These are phyloP conservation scores for Vigna unguiculata DNA, from an alignment of 306 rosid species.

Conservation along the genomic window DNA sequence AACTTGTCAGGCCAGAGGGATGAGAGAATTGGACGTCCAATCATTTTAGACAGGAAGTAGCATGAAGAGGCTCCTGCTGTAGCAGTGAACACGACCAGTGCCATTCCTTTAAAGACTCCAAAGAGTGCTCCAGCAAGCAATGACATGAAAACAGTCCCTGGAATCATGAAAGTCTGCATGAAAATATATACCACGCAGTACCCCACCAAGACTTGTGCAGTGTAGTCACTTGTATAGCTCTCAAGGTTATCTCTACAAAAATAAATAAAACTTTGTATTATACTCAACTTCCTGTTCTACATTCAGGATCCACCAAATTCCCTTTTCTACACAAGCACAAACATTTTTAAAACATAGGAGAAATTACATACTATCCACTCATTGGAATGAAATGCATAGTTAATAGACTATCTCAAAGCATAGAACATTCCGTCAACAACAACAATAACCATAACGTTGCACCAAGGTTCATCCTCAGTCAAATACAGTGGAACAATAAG, in stretches of 20 bases:
- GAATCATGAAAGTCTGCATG: conserved; percentile 99
- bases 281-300: conserved; percentile 28
- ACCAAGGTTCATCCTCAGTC: too few species aligned
- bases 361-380: not conserved
- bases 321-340: not conserved
- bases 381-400: conserved; percentile 21
- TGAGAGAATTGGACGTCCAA: conserved; percentile 85
- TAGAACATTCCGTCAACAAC: not conserved
- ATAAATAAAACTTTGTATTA: conserved; percentile 15
- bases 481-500: too few species aligned
- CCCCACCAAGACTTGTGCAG: conserved; percentile 95
- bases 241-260: conserved; percentile 87
- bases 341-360: not conserved
- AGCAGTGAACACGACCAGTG: conserved; percentile 87
- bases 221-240: conserved; percentile 97
- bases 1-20: conserved; percentile 90
- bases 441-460: too few species aligned
- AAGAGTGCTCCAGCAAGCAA: conserved; percentile 97
- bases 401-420: conserved; percentile 6
- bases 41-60: conserved; percentile 81
- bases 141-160: conserved; percentile 99
- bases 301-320: conserved; percentile 6
- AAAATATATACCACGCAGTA: conserved; percentile 93
- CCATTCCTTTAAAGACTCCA: conserved; percentile 87
- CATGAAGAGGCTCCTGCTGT: conserved; percentile 99